Evolutionary conservation across 345 rosid genomes (phyloP).

Genomic region (Hibiscus trionum): DNA sequence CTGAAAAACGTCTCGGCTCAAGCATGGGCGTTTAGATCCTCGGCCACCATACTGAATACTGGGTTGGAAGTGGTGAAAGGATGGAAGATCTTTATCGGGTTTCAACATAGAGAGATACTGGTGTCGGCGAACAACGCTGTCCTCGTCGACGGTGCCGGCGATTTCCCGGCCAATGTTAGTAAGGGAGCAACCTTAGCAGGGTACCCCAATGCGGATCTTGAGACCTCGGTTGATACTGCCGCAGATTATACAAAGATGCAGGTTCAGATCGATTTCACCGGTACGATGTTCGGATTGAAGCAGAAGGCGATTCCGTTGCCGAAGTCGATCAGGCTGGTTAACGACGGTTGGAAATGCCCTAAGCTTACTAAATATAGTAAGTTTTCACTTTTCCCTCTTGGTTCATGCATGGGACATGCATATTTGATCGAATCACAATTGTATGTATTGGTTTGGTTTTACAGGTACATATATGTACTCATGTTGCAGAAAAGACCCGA

Average conservation of each 20-base stretch:
- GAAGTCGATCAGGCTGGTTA: conserved; percentile 40
- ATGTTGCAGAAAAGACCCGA: conserved; percentile 69
- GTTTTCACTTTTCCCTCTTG: background rate
- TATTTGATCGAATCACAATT: too few relatives aligned
- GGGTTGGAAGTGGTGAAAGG: conserved; percentile 56
- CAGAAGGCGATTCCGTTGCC: conserved; percentile 59
- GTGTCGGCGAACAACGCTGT: conserved; percentile 48
- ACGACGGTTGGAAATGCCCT: conserved; percentile 66
- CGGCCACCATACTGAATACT: conserved; percentile 46
- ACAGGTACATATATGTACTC: conserved; percentile 52
- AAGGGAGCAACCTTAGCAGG: conserved; percentile 73
- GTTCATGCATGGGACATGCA: background rate
- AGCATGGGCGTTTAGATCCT: conserved; percentile 77
- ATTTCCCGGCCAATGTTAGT: conserved; percentile 44
- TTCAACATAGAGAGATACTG: conserved; percentile 59
- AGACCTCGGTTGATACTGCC: conserved; percentile 73
- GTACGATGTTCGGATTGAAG: conserved; percentile 66
- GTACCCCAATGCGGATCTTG: conserved; percentile 41
- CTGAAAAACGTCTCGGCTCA: conserved; percentile 73
- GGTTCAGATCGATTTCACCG: conserved; percentile 42
- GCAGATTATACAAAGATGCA: conserved; percentile 64
- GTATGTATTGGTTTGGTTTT: background rate
- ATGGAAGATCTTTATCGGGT: conserved; percentile 68
- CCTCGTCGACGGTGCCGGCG: conserved; percentile 35
- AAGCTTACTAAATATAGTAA: conserved; percentile 16